Evolutionary conservation across 805 yeast genomes (phyloP).

Genomic region (Candida schatavii): DNA sequence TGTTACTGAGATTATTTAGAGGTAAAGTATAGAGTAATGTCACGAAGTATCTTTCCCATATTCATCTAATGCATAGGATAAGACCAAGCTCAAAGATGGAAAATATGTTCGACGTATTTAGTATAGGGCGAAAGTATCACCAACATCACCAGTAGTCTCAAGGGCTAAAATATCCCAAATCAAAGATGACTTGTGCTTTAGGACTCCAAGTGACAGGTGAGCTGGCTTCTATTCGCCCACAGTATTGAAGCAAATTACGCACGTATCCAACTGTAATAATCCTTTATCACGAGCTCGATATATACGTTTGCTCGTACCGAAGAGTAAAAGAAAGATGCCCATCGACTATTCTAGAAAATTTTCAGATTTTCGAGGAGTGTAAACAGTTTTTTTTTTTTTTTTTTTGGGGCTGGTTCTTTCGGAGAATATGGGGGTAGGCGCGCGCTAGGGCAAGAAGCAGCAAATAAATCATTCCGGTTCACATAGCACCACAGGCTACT

Average conservation of each 20-base stretch:
- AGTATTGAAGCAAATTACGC: background rate
- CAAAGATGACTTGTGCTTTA: no score
- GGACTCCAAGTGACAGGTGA: background rate
- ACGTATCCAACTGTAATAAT: background rate
- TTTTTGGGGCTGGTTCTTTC: no score
- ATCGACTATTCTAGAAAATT: constrained; percentile 1
- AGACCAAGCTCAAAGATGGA: constrained; percentile 59
- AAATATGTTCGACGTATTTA: constrained; percentile 72
- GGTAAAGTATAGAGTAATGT: constrained; percentile 48
- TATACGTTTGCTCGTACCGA: background rate
- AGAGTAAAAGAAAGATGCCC: background rate
- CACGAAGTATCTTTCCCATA: constrained; percentile 74
- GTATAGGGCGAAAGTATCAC: constrained; percentile 64
- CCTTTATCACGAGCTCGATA: background rate
- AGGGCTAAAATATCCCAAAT: background rate
- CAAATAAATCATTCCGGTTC: no score
- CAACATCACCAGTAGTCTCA: background rate
- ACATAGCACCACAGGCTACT: no score
- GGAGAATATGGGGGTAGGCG: no score
- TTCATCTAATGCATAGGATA: constrained; percentile 53
- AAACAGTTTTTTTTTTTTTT: background rate
- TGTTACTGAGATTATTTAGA: constrained; percentile 8
- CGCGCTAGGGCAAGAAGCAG: no score
- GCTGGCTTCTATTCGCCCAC: constrained; percentile 6
- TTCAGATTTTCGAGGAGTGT: background rate